Base-by-base conservation (phyloP, 2,329 filamentous ascomycete genomes). In the Dothideomycetes sp. region DNA sequence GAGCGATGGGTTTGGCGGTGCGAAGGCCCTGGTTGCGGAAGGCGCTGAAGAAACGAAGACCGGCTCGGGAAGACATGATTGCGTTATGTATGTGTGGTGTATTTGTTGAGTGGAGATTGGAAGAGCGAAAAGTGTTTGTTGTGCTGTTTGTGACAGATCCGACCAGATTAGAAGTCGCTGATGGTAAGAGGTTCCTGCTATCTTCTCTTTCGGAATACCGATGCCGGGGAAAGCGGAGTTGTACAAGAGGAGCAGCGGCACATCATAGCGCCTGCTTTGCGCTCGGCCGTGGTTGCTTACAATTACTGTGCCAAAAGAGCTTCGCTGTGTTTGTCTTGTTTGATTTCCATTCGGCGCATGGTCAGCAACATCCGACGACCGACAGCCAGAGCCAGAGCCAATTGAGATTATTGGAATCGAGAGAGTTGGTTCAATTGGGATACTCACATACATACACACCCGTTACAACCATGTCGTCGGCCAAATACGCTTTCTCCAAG, bases 401-500 rank as follows among this genome's bases (percentile, higher is more conserved):
- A 37, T n/a, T n/a, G n/a, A n/a, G n/a, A n/a, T n/a, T n/a, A 24
- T 24, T 11, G 7, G 2, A 7, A 24, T 2, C 22, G 22, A 7
- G 22, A 24, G 12, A 24, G 22, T 11, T 11, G 22, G 22, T 24
- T 3, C 22, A 24, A 40, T 33, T 27, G 20, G 30, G 12, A 6
- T 13, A 22, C 17, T 22, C 25, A 30, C 11, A 19, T 16, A 24
- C n/a, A 13, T 20, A 15, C 36, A 15, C 37, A 33, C 30, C 15
- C 27, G n/a, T n/a, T n/a, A 27, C 40, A 31, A 45, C 17, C 51
- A 96, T 96, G 91, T 85, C 87, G 53, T 85, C 87, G 53, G 72
- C 75, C 67, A 94, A 91, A 74, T 95, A 94, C 70, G 85, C 80
- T 55, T 98, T 98, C 69, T 76, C 78, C 53, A 82, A 86, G 64